phyloP scores from a whole-genome alignment of 805 yeast species.

The Lachancea sp. region DNA sequence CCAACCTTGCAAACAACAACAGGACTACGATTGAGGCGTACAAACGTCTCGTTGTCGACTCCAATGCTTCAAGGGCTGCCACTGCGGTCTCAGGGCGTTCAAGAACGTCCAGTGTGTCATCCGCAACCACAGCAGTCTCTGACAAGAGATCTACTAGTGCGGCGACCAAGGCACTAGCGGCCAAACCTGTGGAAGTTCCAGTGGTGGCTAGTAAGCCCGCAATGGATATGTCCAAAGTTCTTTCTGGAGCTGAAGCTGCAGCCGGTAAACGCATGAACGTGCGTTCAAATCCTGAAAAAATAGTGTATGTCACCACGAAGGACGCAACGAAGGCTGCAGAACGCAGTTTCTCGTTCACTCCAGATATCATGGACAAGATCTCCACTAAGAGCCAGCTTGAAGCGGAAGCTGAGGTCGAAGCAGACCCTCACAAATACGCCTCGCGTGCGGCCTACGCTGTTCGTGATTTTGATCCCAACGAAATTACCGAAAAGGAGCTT shows the following conservation, averaged over 20 bases:
- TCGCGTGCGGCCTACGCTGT: conserved; percentile 37
- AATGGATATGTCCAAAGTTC: conserved; percentile 25
- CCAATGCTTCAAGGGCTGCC: conserved; percentile 32
- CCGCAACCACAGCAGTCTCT: conserved; percentile 8
- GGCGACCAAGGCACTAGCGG: conserved; percentile 29
- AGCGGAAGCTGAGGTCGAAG: conserved; percentile 64
- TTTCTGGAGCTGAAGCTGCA: conserved; percentile 26
- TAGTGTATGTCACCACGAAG: conserved; percentile 14
- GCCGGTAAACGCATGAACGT: conserved; percentile 23
- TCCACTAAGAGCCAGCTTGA: conserved; percentile 32
- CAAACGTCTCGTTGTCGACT: conserved; percentile 39
- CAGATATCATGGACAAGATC: conserved; percentile 18
- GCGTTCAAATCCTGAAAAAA: conserved; percentile 11
- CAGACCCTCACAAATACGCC: conserved; percentile 37
- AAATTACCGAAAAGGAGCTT: conserved; percentile 36
- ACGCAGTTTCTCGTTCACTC: conserved; percentile 17
- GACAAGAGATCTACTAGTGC: conserved; percentile 14
- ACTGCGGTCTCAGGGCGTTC: conserved; percentile 13
- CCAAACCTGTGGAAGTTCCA: conserved; percentile 7
- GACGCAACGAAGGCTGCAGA: conserved; percentile 21
- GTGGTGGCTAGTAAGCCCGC: conserved; percentile 5
- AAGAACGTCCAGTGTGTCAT: conserved; percentile 4
- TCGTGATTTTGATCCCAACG: conserved; percentile 35
- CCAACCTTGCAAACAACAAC: conserved; percentile 62
- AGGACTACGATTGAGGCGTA: conserved; percentile 58